Evolutionary conservation across 2,329 filamentous ascomycete species (phyloP).

Genomic region (Periconia digitata): DNA sequence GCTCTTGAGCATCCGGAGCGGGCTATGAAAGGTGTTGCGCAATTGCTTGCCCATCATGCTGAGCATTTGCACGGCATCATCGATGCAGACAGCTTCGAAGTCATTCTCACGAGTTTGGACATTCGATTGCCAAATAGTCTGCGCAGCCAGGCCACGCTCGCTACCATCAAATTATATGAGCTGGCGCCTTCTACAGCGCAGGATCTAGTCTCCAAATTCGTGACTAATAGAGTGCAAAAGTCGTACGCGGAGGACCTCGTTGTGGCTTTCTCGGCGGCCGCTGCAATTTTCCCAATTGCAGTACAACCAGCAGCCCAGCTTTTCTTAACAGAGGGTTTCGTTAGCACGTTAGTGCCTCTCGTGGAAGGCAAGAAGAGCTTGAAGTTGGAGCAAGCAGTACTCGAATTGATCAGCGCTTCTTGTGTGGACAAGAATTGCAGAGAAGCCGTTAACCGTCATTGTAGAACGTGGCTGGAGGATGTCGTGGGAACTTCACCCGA

Average conservation of each 20-base stretch:
- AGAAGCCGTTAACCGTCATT: constrained; percentile 81
- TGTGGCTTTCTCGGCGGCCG: constrained; percentile 88
- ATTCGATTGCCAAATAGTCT: constrained; percentile 74
- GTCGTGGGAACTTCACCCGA: constrained; percentile 74
- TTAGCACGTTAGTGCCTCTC: constrained; percentile 72
- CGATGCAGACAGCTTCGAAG: constrained; percentile 77
- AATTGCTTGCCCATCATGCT: constrained; percentile 59
- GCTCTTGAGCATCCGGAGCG: constrained; percentile 71
- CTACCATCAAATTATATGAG: constrained; percentile 81
- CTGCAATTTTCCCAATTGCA: constrained; percentile 82
- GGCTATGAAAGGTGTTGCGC: constrained; percentile 62
- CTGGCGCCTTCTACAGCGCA: constrained; percentile 71
- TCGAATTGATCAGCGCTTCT: constrained; percentile 89
- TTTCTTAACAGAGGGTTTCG: constrained; percentile 87
- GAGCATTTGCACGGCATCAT: constrained; percentile 61
- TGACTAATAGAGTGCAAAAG: constrained; percentile 69
- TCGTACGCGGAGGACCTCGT: constrained; percentile 87
- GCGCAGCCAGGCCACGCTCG: constrained; percentile 78
- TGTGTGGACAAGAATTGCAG: constrained; percentile 84
- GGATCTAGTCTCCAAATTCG: constrained; percentile 71
- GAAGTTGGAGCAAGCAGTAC: constrained; percentile 80
- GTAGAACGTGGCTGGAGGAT: constrained; percentile 82
- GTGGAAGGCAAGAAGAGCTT: constrained; percentile 80
- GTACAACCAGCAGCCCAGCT: constrained; percentile 73
- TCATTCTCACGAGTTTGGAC: constrained; percentile 83